phyloP scores from a whole-genome alignment of 352 stramenopile species.

The Chrysophaeum taylorii region DNA sequence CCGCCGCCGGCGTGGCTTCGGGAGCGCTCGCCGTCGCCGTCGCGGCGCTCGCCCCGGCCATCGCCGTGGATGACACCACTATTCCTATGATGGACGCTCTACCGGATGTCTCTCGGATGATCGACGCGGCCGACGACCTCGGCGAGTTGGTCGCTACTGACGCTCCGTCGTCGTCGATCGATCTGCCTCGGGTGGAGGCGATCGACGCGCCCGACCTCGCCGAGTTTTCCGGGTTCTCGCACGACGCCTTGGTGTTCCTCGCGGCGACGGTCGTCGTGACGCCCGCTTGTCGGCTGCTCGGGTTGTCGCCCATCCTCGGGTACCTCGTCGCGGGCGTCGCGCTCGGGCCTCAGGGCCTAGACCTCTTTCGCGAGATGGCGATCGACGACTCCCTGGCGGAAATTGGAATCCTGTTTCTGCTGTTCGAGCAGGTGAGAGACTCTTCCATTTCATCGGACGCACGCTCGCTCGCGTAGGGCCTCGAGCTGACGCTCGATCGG shows the following conservation, averaged over 20 bases:
- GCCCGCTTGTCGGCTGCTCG: slow-evolving; percentile 34
- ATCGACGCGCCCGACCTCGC: neutral
- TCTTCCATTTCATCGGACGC: too few relatives aligned
- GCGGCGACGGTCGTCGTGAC: slow-evolving; percentile 44
- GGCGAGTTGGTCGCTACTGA: too few relatives aligned
- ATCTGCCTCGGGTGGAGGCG: too few relatives aligned
- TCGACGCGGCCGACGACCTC: too few relatives aligned
- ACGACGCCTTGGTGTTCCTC: slow-evolving; percentile 44
- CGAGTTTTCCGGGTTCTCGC: neutral
- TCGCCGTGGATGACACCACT: too few relatives aligned
- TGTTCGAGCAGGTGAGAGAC: slow-evolving; percentile 60
- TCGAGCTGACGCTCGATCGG: slow-evolving; percentile 47
- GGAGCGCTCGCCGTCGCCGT: too few relatives aligned
- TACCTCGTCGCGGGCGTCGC: slow-evolving; percentile 43
- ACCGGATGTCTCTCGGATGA: too few relatives aligned
- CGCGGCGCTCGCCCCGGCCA: too few relatives aligned
- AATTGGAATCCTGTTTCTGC: slow-evolving; percentile 59
- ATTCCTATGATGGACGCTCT: too few relatives aligned
- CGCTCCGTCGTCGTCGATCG: too few relatives aligned
- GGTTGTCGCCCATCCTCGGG: slow-evolving; percentile 48
- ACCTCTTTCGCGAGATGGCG: slow-evolving; percentile 45
- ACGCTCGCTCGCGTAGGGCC: too few relatives aligned
- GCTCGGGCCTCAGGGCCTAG: slow-evolving; percentile 44
- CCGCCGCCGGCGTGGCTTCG: too few relatives aligned
- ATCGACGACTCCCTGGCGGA: slow-evolving; percentile 50